A percentile compares a stretch with the other conserved stretches of the same genome.
phyloP scores from a whole-genome alignment of 306 rosid species.

The Vigna angularis region DNA sequence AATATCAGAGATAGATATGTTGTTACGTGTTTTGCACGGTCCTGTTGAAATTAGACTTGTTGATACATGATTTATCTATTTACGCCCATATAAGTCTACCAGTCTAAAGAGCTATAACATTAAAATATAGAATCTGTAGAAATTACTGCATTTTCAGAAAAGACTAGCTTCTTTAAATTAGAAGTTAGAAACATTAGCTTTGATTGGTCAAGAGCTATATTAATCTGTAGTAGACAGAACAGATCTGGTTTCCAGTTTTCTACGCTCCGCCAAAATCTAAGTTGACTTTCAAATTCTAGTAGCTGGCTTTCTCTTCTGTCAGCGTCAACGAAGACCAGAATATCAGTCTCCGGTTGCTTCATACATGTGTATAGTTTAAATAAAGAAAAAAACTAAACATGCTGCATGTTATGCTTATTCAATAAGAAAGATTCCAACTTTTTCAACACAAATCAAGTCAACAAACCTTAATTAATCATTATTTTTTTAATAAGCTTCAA shows the following conservation, averaged over 20 bases:
- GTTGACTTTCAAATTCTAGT: slow-evolving; percentile 11
- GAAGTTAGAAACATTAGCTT: neutral
- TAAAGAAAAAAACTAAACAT: neutral
- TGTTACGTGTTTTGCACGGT: neutral
- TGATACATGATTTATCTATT: too few relatives aligned
- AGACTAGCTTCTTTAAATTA: neutral
- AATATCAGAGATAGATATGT: too few relatives aligned
- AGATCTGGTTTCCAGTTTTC: slow-evolving; percentile 9
- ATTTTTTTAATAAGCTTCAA: neutral
- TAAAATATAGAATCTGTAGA: too few relatives aligned
- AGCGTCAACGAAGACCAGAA: neutral
- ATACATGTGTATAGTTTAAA: neutral
- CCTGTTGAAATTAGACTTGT: neutral
- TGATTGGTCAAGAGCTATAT: slow-evolving; percentile 2
- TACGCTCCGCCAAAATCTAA: slow-evolving; percentile 5
- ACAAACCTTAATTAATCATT: neutral
- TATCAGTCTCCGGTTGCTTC: slow-evolving; percentile 9
- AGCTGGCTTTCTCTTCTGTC: slow-evolving; percentile 15
- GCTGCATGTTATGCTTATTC: slow-evolving; percentile 1
- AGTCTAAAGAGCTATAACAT: neutral
- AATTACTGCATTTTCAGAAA: neutral
- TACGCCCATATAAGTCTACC: neutral
- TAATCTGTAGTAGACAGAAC: neutral
- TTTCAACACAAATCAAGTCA: neutral
- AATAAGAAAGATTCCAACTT: neutral